Percentiles rank a stretch among this genome's conserved stretches.
These are phyloP conservation scores for Curvularia lunata DNA, from an alignment of 2,329 filamentous ascomycete genomes.

Conservation along the genomic window DNA sequence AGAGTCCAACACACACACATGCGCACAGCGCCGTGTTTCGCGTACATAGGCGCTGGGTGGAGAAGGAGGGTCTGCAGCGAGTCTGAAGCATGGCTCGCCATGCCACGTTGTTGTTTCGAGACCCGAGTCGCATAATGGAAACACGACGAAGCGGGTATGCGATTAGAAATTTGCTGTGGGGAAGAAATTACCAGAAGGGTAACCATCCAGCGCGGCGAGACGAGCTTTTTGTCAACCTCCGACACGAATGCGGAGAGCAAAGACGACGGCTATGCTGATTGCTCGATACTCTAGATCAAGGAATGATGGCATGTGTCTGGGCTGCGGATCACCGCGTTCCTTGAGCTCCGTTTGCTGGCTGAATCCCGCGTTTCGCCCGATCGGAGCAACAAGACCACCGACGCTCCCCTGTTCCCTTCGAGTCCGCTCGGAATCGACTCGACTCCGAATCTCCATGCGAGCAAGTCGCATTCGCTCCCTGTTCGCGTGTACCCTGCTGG, in stretches of 20 bases:
- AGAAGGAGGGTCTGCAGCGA: constrained; percentile 1
- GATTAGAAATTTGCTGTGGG: not conserved
- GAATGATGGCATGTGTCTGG: constrained; percentile 1
- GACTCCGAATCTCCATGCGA: constrained; percentile 10
- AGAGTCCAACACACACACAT: not conserved
- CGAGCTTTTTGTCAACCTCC: constrained; percentile 20
- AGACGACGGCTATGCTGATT: too few species aligned
- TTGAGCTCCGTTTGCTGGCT: constrained; percentile 16
- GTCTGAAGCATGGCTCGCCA: constrained; percentile 5
- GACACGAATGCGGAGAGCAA: constrained; percentile 23
- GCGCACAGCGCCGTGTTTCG: constrained; percentile 3
- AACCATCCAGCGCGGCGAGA: too few species aligned
- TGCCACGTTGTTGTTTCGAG: constrained; percentile 21
- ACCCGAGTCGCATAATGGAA: constrained; percentile 6
- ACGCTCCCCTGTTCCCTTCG: constrained; percentile 1
- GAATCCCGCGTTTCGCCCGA: constrained; percentile 33
- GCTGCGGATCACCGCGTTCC: constrained; percentile 15
- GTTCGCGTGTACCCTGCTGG: not conserved
- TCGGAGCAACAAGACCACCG: constrained; percentile 19
- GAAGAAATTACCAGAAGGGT: constrained; percentile 17
- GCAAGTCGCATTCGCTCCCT: not conserved
- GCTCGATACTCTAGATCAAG: constrained; percentile 22
- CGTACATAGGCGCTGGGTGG: not conserved
- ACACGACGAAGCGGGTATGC: not conserved
- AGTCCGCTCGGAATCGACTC: constrained; percentile 15